Conservation (phyloP, 1,284 basidiomycete genomes). For the Somion occarium region DNA sequence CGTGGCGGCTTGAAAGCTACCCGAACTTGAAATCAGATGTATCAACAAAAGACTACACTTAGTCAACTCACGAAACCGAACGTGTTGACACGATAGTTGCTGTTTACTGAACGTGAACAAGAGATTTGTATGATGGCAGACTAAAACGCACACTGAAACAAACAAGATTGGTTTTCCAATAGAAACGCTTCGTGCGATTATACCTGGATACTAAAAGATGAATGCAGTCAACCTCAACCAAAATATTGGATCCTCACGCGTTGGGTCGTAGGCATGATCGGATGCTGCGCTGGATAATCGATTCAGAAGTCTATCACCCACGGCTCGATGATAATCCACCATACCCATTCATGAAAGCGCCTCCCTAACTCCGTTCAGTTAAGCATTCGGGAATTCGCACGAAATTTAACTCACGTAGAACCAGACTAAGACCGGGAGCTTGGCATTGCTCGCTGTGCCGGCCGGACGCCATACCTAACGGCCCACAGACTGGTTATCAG, state of each 20-base stretch:
- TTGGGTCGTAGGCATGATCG: conserved; percentile 36
- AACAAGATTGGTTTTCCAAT: conserved; percentile 49
- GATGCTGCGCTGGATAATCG: conserved; percentile 36
- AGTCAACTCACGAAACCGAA: conserved; percentile 48
- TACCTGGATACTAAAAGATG: no score
- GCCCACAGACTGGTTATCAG: no score
- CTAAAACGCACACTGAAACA: conserved; percentile 42
- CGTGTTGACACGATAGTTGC: conserved; percentile 54
- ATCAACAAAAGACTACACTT: neutral
- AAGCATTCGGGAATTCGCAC: neutral
- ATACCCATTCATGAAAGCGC: conserved; percentile 43
- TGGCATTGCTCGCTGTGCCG: conserved; percentile 27
- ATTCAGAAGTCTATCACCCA: conserved; percentile 5
- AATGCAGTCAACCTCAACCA: neutral
- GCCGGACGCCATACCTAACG: conserved; percentile 41
- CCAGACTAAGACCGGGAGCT: conserved; percentile 48
- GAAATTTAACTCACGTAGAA: conserved; percentile 37
- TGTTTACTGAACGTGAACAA: conserved; percentile 17
- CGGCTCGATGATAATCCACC: conserved; percentile 3
- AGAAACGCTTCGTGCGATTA: conserved; percentile 42
- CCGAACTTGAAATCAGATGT: neutral
- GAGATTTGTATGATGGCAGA: neutral
- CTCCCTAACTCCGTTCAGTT: conserved; percentile 36
- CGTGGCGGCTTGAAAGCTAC: conserved; percentile 45
- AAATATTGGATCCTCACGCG: conserved; percentile 30